Evolutionary conservation across 2,329 filamentous ascomycete genomes (phyloP).

Genomic region (Sclerotinia minor): DNA sequence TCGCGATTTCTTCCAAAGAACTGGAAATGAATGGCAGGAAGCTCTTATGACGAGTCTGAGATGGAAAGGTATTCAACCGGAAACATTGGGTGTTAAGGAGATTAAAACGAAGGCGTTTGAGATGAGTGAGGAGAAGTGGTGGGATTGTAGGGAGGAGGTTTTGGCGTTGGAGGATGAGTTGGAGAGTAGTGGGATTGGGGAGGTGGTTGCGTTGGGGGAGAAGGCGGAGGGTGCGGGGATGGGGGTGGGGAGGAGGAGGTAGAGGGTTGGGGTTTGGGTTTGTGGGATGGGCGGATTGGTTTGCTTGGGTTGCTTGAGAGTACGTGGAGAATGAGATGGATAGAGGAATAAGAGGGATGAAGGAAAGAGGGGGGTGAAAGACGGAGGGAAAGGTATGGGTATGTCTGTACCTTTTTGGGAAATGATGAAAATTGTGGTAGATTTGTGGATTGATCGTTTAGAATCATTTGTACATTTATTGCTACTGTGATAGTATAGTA

Average conservation of each 20-base stretch:
- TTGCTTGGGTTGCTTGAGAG: too few relatives aligned
- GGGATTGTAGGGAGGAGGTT: slow-evolving; percentile 95
- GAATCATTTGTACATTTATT: too few relatives aligned
- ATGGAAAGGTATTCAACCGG: slow-evolving; percentile 65
- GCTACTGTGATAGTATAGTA: too few relatives aligned
- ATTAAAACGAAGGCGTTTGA: slow-evolving; percentile 89
- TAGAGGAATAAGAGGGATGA: too few relatives aligned
- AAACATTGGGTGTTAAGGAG: slow-evolving; percentile 79
- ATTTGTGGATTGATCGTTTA: too few relatives aligned
- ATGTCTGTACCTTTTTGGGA: too few relatives aligned
- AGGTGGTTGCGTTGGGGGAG: slow-evolving; percentile 78
- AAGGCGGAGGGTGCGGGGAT: slow-evolving; percentile 28
- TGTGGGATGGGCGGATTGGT: too few relatives aligned
- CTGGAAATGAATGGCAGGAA: slow-evolving; percentile 88
- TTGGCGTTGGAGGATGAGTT: slow-evolving; percentile 91
- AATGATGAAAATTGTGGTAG: too few relatives aligned
- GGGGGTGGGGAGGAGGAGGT: slow-evolving; percentile 38
- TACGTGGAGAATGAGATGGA: too few relatives aligned
- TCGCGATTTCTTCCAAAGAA: slow-evolving; percentile 88
- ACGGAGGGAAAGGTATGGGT: too few relatives aligned
- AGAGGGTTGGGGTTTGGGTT: not conserved
- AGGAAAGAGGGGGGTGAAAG: too few relatives aligned
- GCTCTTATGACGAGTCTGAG: slow-evolving; percentile 74
- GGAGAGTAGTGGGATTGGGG: slow-evolving; percentile 80
- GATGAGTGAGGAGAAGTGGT: slow-evolving; percentile 95